Evolutionary conservation across 441 rosid species (phyloP).

Genomic region (Capsella rubella): DNA sequence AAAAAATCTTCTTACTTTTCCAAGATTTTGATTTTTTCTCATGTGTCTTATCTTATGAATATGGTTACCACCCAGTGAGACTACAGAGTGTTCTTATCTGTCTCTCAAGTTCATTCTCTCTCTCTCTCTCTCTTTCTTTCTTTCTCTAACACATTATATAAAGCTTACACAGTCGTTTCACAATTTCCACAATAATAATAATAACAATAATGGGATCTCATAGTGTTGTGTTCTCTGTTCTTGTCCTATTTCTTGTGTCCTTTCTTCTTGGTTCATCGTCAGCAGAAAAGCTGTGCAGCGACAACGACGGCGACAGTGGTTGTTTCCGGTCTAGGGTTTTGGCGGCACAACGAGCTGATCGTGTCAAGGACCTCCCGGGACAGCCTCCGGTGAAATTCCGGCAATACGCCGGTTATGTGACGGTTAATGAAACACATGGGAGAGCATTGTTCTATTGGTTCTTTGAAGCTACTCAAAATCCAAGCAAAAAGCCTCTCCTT

Average conservation of each 20-base stretch:
- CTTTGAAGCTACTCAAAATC: constrained; percentile 64
- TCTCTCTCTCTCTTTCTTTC: constrained; percentile 14
- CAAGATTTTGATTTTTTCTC: constrained; percentile 27
- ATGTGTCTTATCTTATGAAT: constrained; percentile 47
- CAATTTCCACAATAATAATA: constrained; percentile 4
- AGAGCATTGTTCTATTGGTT: constrained; percentile 91
- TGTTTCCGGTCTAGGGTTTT: constrained; percentile 39
- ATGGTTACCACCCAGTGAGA: constrained; percentile 47
- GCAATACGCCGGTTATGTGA: constrained; percentile 84
- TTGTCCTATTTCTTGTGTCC: constrained; percentile 40
- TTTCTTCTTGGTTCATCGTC: constrained; percentile 24
- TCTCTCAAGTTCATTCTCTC: constrained; percentile 33
- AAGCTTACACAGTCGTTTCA: constrained; percentile 25
- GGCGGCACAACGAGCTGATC: constrained; percentile 62
- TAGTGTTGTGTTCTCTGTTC: constrained; percentile 35
- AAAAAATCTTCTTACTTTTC: not conserved
- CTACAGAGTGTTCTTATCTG: constrained; percentile 56
- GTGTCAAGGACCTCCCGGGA: constrained; percentile 63
- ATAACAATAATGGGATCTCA: constrained; percentile 20
- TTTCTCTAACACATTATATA: constrained; percentile 25
- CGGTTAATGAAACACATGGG: constrained; percentile 70
- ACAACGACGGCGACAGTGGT: constrained; percentile 12
- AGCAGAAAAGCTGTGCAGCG: constrained; percentile 29
- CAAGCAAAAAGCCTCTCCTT: constrained; percentile 63
- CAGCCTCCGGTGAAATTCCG: constrained; percentile 67